A percentile compares a stretch with the other conserved stretches of the same genome.
Conservation (phyloP, 2,329 filamentous ascomycete genomes). For the Alternaria novae-zelandiae region DNA sequence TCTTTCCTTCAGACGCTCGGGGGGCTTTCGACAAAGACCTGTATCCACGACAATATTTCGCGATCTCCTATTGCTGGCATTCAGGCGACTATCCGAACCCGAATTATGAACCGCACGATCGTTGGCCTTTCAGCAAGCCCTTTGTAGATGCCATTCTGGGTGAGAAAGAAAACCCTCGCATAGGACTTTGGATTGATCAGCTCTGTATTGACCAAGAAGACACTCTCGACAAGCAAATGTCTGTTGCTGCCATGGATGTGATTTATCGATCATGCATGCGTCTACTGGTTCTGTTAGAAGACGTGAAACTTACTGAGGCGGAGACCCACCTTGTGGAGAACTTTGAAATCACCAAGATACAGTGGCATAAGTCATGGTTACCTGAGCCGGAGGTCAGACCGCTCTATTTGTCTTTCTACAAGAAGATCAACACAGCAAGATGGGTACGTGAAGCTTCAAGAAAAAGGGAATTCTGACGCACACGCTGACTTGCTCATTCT, state of each 20-base stretch:
- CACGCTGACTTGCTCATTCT: background rate
- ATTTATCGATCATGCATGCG: constrained; percentile 24
- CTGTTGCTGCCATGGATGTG: constrained; percentile 25
- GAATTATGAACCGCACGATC: constrained; percentile 10
- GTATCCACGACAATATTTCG: constrained; percentile 22
- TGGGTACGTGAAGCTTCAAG: constrained; percentile 1
- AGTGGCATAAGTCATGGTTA: background rate
- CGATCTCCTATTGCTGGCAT: constrained; percentile 26
- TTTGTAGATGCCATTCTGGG: constrained; percentile 23
- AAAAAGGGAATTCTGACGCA: background rate
- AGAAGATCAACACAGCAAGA: constrained; percentile 12
- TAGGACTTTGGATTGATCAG: constrained; percentile 28
- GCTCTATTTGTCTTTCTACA: constrained; percentile 6
- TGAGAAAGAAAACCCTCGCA: constrained; percentile 18
- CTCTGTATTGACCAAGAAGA: constrained; percentile 21
- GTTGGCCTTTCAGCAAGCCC: constrained; percentile 22
- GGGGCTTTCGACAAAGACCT: constrained; percentile 14
- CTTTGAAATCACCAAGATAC: background rate
- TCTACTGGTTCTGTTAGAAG: constrained; percentile 19
- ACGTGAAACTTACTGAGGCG: constrained; percentile 13
- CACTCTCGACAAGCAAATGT: constrained; percentile 12
- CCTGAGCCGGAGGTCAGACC: background rate
- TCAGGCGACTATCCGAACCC: constrained; percentile 11
- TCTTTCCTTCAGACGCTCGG: constrained; percentile 11
- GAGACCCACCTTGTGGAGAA: constrained; percentile 7